Evolutionary conservation across 225 moss, liverwort and hornwort species (phyloP).

Genomic region (Polytrichum commune): DNA sequence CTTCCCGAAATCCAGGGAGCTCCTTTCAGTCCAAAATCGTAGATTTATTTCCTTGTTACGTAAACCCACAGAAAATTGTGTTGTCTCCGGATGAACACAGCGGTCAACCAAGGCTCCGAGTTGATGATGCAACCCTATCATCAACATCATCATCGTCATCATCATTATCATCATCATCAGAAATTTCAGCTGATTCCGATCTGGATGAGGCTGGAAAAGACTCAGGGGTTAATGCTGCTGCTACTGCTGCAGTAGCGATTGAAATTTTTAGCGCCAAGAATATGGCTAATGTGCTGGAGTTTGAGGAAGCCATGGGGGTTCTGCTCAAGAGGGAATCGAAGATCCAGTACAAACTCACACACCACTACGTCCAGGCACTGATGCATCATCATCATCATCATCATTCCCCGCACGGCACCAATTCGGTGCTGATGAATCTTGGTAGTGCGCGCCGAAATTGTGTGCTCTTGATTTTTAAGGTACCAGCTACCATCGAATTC

Average conservation of each 20-base stretch:
- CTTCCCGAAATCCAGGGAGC: slow-evolving; percentile 12
- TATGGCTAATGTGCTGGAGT: slow-evolving; percentile 13
- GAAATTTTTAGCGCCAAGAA: too few species aligned
- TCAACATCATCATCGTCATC: neutral
- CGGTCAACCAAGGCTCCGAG: neutral
- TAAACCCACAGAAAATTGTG: slow-evolving; percentile 2
- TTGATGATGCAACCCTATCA: neutral
- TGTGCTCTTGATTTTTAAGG: slow-evolving; percentile 68
- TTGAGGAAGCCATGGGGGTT: slow-evolving; percentile 50
- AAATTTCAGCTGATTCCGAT: neutral
- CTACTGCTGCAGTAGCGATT: too few species aligned
- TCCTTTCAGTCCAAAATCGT: slow-evolving; percentile 37
- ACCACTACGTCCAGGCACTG: slow-evolving; percentile 40
- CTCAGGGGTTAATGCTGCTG: too few species aligned
- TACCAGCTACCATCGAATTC: neutral
- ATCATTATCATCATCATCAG: neutral
- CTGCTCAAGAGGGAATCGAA: slow-evolving; percentile 53
- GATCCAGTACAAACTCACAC: slow-evolving; percentile 38
- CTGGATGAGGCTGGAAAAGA: neutral
- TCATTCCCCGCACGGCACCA: neutral
- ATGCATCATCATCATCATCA: neutral
- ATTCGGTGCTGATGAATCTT: slow-evolving; percentile 10
- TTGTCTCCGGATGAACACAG: neutral
- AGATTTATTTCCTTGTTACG: slow-evolving; percentile 22
- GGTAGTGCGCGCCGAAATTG: slow-evolving; percentile 30